Evolutionary conservation across 2,329 filamentous ascomycete species (phyloP).

Genomic region (Parastagonospora nodorum): DNA sequence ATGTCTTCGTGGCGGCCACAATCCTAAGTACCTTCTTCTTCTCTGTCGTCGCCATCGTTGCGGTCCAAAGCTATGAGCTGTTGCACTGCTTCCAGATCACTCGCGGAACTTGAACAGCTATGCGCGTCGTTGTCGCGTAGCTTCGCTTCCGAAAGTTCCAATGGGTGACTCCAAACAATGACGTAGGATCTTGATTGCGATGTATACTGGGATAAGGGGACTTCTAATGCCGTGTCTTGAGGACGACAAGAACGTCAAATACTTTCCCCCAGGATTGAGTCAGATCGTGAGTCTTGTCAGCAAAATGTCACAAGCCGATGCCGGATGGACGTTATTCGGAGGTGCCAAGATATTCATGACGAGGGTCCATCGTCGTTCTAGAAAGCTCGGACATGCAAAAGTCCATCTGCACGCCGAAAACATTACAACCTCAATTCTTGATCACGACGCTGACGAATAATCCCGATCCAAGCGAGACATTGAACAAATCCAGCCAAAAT

Average conservation of each 20-base stretch:
- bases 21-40: slow-evolving; percentile 40
- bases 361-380: background rate
- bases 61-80: background rate
- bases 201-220: background rate
- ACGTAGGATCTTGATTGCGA: slow-evolving; percentile 3
- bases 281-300: background rate
- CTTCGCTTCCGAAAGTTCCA: background rate
- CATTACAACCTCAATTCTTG: slow-evolving; percentile 4
- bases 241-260: background rate
- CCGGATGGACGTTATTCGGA: background rate
- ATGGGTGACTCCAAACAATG: slow-evolving; percentile 13
- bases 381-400: background rate
- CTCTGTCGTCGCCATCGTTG: slow-evolving; percentile 34
- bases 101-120: background rate
- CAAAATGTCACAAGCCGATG: background rate
- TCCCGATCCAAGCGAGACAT: slow-evolving; percentile 2
- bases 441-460: slow-evolving; percentile 4
- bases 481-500: slow-evolving; percentile 34
- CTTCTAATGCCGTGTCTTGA: background rate
- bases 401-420: background rate
- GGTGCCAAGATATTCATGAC: background rate
- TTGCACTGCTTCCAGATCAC: background rate
- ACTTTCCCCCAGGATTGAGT: background rate
- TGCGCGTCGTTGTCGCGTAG: slow-evolving; percentile 10
- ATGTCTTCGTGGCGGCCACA: background rate